Evolutionary conservation across 306 rosid genomes (phyloP).

Genomic region (Malus domestica): DNA sequence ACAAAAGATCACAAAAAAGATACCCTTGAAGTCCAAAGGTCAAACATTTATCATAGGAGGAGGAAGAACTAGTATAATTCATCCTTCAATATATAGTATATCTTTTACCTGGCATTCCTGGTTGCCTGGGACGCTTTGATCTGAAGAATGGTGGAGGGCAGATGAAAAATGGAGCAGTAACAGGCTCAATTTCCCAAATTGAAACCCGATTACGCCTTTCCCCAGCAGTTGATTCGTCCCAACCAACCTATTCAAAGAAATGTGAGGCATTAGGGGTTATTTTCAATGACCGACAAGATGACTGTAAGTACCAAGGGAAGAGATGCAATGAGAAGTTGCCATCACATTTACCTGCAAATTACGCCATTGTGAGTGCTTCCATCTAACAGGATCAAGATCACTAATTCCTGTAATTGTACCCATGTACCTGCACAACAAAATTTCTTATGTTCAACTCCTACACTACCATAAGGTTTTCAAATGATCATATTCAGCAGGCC

Average conservation of each 20-base stretch:
- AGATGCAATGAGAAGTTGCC: neutral
- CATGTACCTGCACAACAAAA: slow-evolving; percentile 68
- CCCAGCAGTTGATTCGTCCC: slow-evolving; percentile 98
- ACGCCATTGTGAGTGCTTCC: slow-evolving; percentile 98
- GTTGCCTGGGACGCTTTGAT: slow-evolving; percentile 81
- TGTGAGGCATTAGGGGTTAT: neutral
- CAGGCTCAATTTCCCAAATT: slow-evolving; percentile 97
- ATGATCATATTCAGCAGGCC: neutral
- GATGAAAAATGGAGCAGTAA: slow-evolving; percentile 91
- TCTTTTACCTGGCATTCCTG: slow-evolving; percentile 78
- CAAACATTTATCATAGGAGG: neutral
- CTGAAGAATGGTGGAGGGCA: slow-evolving; percentile 90
- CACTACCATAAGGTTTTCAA: slow-evolving; percentile 1
- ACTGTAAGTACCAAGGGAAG: neutral
- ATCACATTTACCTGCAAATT: slow-evolving; percentile 67
- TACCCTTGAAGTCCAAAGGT: neutral
- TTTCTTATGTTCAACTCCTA: neutral
- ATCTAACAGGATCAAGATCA: slow-evolving; percentile 86
- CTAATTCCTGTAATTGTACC: slow-evolving; percentile 90
- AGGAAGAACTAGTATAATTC: neutral
- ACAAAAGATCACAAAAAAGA: neutral
- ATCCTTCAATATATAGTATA: neutral
- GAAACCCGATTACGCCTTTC: slow-evolving; percentile 87
- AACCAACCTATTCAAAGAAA: slow-evolving; percentile 64
- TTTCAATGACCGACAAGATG: slow-evolving; percentile 6